Evolutionary conservation across 805 yeast genomes (phyloP), one percentile per base, ranked within the genome.

Genomic region (Saccharomycopsis vini): DNA sequence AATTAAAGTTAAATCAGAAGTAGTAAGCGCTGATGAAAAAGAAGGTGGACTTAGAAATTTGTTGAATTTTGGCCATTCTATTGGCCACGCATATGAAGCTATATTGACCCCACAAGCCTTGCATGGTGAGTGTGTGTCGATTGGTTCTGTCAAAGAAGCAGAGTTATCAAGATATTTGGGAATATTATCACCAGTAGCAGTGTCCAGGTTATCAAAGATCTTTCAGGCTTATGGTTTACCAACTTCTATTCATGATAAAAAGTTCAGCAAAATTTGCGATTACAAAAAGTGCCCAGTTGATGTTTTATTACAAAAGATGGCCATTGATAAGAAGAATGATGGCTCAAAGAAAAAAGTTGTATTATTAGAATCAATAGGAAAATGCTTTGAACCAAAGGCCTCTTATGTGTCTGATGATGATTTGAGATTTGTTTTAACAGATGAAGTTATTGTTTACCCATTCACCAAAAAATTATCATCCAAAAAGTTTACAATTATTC

Each of bases 1-100:
- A 6, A 86, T 86, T 40, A 73, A 69, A 51, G 97, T 92, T 44
- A 92, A 92, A 64, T 96, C 97, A 4, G 84, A 79, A 52, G 98
- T 92, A 39, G 98, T 92, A 13, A 75, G 95, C 3, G 71, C 79
- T 15, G 98, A 92, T 64, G 98, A 92, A 63, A 81, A 95, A 56
- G 98, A 92, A 63, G 87, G 95, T 39, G 92, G 95, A 3, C 72
- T 92, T 52, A 75, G 98, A 64, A 92, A 92, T 62, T 66, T 92
- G 51, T 71, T 92, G 48, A 92, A 92, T 64, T 92, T 90, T 59
- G 98, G 98, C 29, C 98, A 92, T 62, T 77, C 96, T 23, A 89
- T 92, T 55, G 98, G 98, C 36, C 98, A 92, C 62, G 98, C 98
- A 18, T 88, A 83, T 52, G 98, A 92, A 67, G 97, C 98, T n/a